phyloP scores from a whole-genome alignment of 2,329 filamentous ascomycete species.

The Cercospora sesami region DNA sequence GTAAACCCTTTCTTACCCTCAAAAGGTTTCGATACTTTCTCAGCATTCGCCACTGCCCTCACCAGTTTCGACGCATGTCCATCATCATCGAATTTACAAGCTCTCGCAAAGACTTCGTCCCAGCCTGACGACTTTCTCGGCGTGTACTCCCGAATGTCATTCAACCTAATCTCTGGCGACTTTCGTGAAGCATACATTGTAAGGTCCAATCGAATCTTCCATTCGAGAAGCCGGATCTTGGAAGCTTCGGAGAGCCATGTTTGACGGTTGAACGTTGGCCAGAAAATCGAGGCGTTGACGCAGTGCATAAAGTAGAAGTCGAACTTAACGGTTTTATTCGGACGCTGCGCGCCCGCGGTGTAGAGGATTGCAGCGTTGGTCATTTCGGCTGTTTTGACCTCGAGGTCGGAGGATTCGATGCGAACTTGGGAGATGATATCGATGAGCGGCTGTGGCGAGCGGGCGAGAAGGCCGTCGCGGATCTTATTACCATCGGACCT shows the following conservation, averaged over 20 bases:
- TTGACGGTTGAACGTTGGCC: constrained; percentile 61
- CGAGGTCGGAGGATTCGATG: constrained; percentile 55
- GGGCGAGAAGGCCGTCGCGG: constrained; percentile 66
- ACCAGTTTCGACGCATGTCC: constrained; percentile 78
- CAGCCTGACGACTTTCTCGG: constrained; percentile 50
- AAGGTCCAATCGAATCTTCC: constrained; percentile 76
- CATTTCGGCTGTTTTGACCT: constrained; percentile 65
- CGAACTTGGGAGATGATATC: constrained; percentile 58
- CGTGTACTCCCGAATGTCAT: constrained; percentile 62
- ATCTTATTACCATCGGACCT: constrained; percentile 62
- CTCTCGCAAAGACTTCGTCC: constrained; percentile 49
- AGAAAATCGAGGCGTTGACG: constrained; percentile 75
- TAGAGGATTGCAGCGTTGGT: constrained; percentile 64
- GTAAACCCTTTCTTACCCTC: constrained; percentile 50
- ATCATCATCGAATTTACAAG: constrained; percentile 63
- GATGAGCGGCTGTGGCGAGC: constrained; percentile 63
- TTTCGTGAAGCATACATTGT: constrained; percentile 70
- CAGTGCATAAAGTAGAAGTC: constrained; percentile 79
- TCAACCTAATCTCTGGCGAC: constrained; percentile 59
- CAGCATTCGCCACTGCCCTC: constrained; percentile 66
- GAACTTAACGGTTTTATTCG: constrained; percentile 66
- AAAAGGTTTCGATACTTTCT: constrained; percentile 53
- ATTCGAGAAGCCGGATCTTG: constrained; percentile 74
- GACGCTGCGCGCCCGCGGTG: constrained; percentile 62
- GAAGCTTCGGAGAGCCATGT: constrained; percentile 60